Base-by-base conservation (phyloP, 1,139 yeast genomes). In the Geotrichum reessii region DNA sequence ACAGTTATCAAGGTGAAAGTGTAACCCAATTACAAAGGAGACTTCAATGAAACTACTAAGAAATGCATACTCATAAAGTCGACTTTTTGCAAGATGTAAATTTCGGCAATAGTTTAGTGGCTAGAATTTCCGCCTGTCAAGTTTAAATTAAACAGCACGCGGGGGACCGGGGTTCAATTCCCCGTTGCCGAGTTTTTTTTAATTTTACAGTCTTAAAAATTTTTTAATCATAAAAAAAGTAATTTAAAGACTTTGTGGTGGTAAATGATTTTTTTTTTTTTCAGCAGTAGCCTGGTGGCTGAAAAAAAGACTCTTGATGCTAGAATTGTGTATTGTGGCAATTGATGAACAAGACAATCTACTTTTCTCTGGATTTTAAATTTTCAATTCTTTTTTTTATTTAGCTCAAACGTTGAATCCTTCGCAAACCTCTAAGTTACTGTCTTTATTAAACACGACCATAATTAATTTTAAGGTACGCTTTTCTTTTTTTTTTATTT, bases 121-220 rank as follows among this genome's bases (percentile, higher is more conserved):
- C 54, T 52, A 52, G 54, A 52, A 52, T 52, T 52, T 52, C 54
- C 54, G 54, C 54, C 49, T 52, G 54, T 52, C 54, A 52, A 52
- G 54, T 25, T 52, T 24, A 5, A 19, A n/a, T 22, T 7, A 37
- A 52, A 27, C 54, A 52, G 54, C 54, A n/a, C 54, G 54, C 54
- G 54, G 54, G 54, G 54, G 54, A 52, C 54, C 54, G 54, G 54
- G 54, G 54, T 52, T 52, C 54, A 52, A 52, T 52, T 52, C 54
- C 54, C 54, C 54, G 54, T 52, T 52, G 28, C 54, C 40, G 54
- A 52, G 54, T 14, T 24, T 24, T 50, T 37, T 24, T 42, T 25
- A 7, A 7, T 5, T 5, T 25, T 25, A 7, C 4, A 25, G 28
- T 25, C 7, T 25, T 5, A 25, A 4, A 5, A 25, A 25, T 25